Evolutionary conservation across 257 asterid species (phyloP).

Genomic region (Capsicum chinense): DNA sequence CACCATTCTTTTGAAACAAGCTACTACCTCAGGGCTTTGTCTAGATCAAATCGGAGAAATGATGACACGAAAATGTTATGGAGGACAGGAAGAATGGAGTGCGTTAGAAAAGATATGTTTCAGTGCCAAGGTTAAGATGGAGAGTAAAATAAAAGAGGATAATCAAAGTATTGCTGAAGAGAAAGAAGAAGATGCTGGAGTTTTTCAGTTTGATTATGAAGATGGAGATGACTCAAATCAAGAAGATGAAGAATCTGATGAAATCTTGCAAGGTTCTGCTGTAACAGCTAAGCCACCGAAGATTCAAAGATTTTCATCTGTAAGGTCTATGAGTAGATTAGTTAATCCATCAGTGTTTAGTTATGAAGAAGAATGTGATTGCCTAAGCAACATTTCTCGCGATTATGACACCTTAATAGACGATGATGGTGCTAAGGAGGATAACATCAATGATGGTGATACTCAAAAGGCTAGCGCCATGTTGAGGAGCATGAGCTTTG

Average conservation of each 20-base stretch:
- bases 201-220: slow-evolving; percentile 58
- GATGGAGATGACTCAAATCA: slow-evolving; percentile 32
- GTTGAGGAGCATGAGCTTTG: slow-evolving; percentile 77
- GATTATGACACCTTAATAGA: slow-evolving; percentile 12
- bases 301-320: slow-evolving; percentile 54
- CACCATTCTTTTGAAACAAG: slow-evolving; percentile 75
- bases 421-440: slow-evolving; percentile 15
- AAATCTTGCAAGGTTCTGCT: slow-evolving; percentile 33
- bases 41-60: slow-evolving; percentile 89
- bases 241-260: slow-evolving; percentile 33
- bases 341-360: slow-evolving; percentile 35
- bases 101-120: slow-evolving; percentile 70
- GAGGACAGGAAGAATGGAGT: slow-evolving; percentile 75
- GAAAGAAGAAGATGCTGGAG: slow-evolving; percentile 44
- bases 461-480: slow-evolving; percentile 42
- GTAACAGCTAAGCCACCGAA: slow-evolving; percentile 53
- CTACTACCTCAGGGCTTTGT: slow-evolving; percentile 65
- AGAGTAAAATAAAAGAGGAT: slow-evolving; percentile 36
- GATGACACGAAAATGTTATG: slow-evolving; percentile 77
- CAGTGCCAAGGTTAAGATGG: slow-evolving; percentile 56
- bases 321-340: slow-evolving; percentile 40
- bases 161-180: slow-evolving; percentile 29
- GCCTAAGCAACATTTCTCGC: slow-evolving; percentile 13
- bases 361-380: slow-evolving; percentile 33
- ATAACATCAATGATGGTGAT: slow-evolving; percentile 31